Conservation (phyloP, 805 yeast species). For the Kockiozyma suomiensis region DNA sequence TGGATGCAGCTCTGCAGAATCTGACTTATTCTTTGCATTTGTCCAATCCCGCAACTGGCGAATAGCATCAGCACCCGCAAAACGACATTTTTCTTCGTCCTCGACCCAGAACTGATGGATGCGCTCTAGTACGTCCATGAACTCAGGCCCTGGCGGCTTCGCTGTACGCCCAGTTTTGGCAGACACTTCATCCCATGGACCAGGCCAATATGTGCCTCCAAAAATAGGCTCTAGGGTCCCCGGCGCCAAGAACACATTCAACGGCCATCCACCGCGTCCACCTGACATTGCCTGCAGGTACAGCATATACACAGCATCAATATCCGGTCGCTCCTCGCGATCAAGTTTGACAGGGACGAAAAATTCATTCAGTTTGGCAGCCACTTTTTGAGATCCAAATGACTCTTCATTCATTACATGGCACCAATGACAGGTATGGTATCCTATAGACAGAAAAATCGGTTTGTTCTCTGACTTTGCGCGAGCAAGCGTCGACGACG, state of each 20-base stretch:
- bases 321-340: conserved; percentile 47
- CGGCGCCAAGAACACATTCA: conserved; percentile 46
- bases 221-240: conserved; percentile 42
- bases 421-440: conserved; percentile 46
- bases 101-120: conserved; percentile 41
- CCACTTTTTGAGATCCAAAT: conserved; percentile 38
- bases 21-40: conserved; percentile 4
- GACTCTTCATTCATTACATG: conserved; percentile 45
- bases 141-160: conserved; percentile 31
- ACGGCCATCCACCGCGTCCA: conserved; percentile 46
- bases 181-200: conserved; percentile 38
- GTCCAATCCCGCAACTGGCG: conserved; percentile 35
- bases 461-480: conserved; percentile 43
- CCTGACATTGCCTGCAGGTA: conserved; percentile 42
- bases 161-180: conserved; percentile 20
- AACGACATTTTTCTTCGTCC: conserved; percentile 38
- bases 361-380: conserved; percentile 39
- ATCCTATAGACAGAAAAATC: conserved; percentile 45
- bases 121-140: conserved; percentile 40
- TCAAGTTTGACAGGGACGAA: conserved; percentile 46
- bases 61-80: conserved; percentile 37
- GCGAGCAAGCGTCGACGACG: conserved; percentile 38
- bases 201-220: conserved; percentile 47
- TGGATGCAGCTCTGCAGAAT: conserved; percentile 11
- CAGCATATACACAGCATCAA: conserved; percentile 46